phyloP scores from a whole-genome alignment of 192 early-diverging fungal species.

The Umbelopsis ramanniana region DNA sequence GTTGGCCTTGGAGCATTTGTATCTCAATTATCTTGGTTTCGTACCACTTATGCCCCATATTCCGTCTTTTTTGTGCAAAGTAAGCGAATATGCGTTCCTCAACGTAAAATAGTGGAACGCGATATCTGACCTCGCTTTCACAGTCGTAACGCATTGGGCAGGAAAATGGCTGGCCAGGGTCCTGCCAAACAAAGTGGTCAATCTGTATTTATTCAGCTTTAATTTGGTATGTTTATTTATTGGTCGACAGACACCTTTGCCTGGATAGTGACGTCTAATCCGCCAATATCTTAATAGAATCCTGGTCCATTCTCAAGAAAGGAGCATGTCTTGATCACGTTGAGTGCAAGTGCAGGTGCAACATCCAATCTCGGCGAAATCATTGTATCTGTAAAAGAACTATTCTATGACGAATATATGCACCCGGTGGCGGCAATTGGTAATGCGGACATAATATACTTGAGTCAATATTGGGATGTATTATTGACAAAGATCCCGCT shows the following conservation, averaged over 20 bases:
- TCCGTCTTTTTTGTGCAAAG: conserved; percentile 50
- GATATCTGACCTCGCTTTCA: not conserved
- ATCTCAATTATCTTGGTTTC: conserved; percentile 47
- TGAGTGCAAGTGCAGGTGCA: conserved; percentile 73
- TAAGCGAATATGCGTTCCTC: not conserved
- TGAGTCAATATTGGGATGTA: not conserved
- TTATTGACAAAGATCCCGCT: not conserved
- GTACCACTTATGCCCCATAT: conserved; percentile 46
- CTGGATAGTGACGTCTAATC: not conserved
- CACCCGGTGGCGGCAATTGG: conserved; percentile 39
- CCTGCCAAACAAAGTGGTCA: conserved; percentile 58
- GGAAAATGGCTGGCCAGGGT: conserved; percentile 69
- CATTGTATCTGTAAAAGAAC: conserved; percentile 48
- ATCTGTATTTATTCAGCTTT: conserved; percentile 52
- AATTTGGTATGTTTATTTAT: conserved; percentile 35
- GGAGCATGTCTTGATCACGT: conserved; percentile 83
- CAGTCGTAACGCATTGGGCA: conserved; percentile 46
- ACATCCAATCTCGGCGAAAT: conserved; percentile 57
- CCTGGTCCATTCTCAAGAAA: conserved; percentile 90
- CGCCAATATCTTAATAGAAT: conserved; percentile 46
- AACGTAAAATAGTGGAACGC: not conserved
- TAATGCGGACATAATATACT: not conserved
- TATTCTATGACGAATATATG: conserved; percentile 50
- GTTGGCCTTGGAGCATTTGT: conserved; percentile 43
- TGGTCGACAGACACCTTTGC: not conserved